Evolutionary conservation across 2,329 filamentous ascomycete genomes (phyloP).

Genomic region (Fusarium xyrophilum): DNA sequence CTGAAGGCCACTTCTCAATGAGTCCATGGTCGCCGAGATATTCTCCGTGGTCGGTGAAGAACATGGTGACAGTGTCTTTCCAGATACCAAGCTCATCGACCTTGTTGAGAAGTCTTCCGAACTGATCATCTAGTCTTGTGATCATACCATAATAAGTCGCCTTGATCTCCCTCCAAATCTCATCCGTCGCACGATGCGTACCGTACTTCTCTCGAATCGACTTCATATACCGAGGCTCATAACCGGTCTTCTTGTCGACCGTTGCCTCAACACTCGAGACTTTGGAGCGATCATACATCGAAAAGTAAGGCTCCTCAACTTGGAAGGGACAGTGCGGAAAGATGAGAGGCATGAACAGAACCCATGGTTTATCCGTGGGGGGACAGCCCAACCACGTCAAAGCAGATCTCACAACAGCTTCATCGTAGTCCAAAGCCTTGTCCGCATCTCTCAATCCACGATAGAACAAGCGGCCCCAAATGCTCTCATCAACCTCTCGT

Average conservation of each 20-base stretch:
- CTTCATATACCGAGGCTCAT: conserved; percentile 53
- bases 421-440: conserved; percentile 54
- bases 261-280: conserved; percentile 29
- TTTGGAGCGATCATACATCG: conserved; percentile 51
- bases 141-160: conserved; percentile 58
- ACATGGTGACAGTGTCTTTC: conserved; percentile 52
- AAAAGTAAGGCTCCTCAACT: conserved; percentile 57
- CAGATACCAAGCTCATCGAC: conserved; percentile 47
- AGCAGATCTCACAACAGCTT: conserved; percentile 50
- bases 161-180: conserved; percentile 53
- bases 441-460: conserved; percentile 48
- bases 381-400: conserved; percentile 53
- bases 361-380: conserved; percentile 51
- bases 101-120: conserved; percentile 49
- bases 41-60: conserved; percentile 56
- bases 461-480: conserved; percentile 53
- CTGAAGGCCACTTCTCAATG: conserved; percentile 58
- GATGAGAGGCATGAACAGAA: conserved; percentile 52
- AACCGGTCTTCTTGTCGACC: conserved; percentile 46
- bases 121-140: conserved; percentile 53
- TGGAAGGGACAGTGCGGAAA: conserved; percentile 57
- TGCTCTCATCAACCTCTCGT: conserved; percentile 42
- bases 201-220: conserved; percentile 49
- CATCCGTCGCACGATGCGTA: conserved; percentile 49
- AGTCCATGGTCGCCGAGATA: conserved; percentile 56